Conservation (phyloP, 2,329 filamentous ascomycete species). For the Hymenoscyphus fructigenus region DNA sequence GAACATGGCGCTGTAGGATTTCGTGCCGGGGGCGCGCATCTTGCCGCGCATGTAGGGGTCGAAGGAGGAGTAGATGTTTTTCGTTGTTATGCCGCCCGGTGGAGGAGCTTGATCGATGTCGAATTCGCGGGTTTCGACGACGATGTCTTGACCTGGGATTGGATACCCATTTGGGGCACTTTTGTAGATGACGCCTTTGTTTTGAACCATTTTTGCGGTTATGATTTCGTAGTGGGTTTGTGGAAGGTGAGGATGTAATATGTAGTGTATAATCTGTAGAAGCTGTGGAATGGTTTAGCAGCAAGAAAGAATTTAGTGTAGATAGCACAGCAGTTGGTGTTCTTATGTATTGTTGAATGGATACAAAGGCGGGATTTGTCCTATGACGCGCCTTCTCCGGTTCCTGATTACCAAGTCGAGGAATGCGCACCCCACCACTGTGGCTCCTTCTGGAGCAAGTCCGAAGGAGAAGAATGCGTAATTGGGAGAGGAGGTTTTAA, state of each 20-base stretch:
- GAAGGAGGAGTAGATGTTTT: conserved; percentile 72
- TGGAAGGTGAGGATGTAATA: background rate
- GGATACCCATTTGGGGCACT: conserved; percentile 65
- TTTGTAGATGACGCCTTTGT: conserved; percentile 77
- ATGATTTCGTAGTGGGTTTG: background rate
- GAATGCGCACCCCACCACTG: background rate
- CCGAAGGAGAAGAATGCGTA: background rate
- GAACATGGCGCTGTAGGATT: conserved; percentile 69
- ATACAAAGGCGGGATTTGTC: background rate
- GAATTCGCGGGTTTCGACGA: conserved; percentile 64
- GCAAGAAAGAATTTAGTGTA: background rate
- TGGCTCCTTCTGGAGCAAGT: background rate
- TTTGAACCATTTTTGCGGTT: conserved; percentile 47
- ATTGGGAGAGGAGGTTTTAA: background rate
- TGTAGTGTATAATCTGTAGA: background rate
- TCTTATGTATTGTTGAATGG: background rate
- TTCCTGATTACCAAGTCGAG: conserved; percentile 2
- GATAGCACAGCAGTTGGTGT: background rate
- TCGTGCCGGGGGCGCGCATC: conserved; percentile 64
- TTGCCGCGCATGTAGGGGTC: conserved; percentile 82
- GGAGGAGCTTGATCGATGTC: conserved; percentile 62
- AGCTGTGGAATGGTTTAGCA: background rate
- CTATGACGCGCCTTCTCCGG: background rate
- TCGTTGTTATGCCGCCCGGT: conserved; percentile 64
- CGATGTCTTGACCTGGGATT: conserved; percentile 68